These are phyloP conservation scores for Suillus occidentalis DNA, from an alignment of 768 basidiomycete species.

Conservation along the genomic window DNA sequence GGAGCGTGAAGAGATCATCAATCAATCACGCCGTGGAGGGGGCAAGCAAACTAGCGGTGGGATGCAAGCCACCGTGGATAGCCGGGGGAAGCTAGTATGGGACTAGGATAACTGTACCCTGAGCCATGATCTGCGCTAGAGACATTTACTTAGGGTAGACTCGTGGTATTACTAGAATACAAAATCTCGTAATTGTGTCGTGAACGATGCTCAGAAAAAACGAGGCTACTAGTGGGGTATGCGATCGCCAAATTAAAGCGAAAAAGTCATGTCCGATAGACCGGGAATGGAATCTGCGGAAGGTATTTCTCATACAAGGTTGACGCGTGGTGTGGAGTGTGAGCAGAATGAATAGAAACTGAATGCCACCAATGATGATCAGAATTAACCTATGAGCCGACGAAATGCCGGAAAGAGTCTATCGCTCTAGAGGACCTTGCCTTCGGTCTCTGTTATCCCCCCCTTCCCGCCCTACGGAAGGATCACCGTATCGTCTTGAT, in stretches of 20 bases:
- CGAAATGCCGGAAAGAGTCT: slow-evolving; percentile 8
- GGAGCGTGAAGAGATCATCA: slow-evolving; percentile 53
- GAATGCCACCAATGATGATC: slow-evolving; percentile 13
- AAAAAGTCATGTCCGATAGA: slow-evolving; percentile 23
- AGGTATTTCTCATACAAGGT: slow-evolving; percentile 8
- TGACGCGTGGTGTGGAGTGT: slow-evolving; percentile 18
- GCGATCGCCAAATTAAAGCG: slow-evolving; percentile 9
- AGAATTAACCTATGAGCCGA: slow-evolving; percentile 8
- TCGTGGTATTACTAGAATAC: slow-evolving; percentile 15
- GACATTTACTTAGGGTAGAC: slow-evolving; percentile 7
- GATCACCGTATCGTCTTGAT: slow-evolving; percentile 37
- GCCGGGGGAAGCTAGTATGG: slow-evolving; percentile 59
- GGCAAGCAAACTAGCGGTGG: slow-evolving; percentile 46
- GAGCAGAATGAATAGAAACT: slow-evolving; percentile 16
- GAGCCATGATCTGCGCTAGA: background rate
- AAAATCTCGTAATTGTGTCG: slow-evolving; percentile 7
- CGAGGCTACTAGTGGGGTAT: slow-evolving; percentile 10
- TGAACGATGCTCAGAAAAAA: slow-evolving; percentile 2
- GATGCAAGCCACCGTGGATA: slow-evolving; percentile 61
- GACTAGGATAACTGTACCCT: slow-evolving; percentile 33
- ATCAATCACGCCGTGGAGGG: slow-evolving; percentile 34
- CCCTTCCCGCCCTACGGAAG: slow-evolving; percentile 37
- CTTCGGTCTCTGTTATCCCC: slow-evolving; percentile 32
- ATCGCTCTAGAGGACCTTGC: slow-evolving; percentile 31
- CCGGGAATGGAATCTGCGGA: slow-evolving; percentile 11